Percentiles rank a stretch among this genome's conserved stretches.
Evolutionary conservation across 2,329 filamentous ascomycete genomes (phyloP).

Genomic region (Colletotrichum somersetense): DNA sequence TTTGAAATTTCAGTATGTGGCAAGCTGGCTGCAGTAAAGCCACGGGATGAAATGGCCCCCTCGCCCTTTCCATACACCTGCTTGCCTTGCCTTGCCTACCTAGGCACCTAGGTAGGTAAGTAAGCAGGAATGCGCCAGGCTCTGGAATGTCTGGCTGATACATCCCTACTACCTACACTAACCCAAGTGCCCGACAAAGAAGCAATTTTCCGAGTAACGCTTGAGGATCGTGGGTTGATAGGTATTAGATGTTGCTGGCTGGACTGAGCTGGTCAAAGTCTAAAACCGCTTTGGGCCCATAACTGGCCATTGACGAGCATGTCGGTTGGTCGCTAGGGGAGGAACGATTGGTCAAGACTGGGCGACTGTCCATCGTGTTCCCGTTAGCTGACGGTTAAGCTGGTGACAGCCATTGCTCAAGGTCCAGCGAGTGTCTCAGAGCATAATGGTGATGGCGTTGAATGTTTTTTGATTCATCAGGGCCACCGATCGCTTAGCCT

Average conservation of each 20-base stretch:
- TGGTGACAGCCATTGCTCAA: slow-evolving; percentile 13
- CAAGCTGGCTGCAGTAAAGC: slow-evolving; percentile 20
- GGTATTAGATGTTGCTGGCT: slow-evolving; percentile 20
- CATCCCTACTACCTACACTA: neutral
- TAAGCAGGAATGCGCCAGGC: slow-evolving; percentile 21
- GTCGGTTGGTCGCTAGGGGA: neutral
- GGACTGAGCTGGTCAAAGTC: slow-evolving; percentile 26
- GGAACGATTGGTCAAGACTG: slow-evolving; percentile 1
- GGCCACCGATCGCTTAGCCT: slow-evolving; percentile 29
- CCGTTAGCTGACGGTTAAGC: slow-evolving; percentile 29
- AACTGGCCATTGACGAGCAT: slow-evolving; percentile 24
- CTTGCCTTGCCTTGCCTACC: too few relatives aligned
- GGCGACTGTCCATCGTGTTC: slow-evolving; percentile 10
- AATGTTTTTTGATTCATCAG: slow-evolving; percentile 39
- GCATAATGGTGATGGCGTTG: slow-evolving; percentile 26
- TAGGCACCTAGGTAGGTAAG: neutral
- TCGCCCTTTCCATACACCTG: slow-evolving; percentile 14
- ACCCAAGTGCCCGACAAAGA: slow-evolving; percentile 26
- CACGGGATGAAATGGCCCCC: slow-evolving; percentile 36
- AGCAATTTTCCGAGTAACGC: neutral
- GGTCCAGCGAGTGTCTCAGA: slow-evolving; percentile 31
- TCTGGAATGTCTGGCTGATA: slow-evolving; percentile 7
- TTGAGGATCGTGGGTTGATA: slow-evolving; percentile 2
- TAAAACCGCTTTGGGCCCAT: neutral
- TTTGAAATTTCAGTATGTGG: slow-evolving; percentile 19